Base-by-base conservation (phyloP, 495 filamentous ascomycete genomes). In the Penicillium paxilli region DNA sequence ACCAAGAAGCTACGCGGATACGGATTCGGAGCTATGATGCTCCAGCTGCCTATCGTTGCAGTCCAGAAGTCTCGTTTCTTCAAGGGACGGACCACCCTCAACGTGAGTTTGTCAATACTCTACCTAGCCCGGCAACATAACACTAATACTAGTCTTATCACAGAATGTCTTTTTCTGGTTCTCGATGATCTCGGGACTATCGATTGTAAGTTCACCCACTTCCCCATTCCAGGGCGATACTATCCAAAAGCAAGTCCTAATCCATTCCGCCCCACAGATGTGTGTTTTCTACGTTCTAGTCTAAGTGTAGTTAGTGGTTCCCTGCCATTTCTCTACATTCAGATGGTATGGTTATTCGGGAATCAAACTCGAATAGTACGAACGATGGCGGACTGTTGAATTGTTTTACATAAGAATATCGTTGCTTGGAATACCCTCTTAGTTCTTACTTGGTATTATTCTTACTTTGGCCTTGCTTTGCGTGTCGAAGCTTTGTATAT, bases 1-100 rank as follows among this genome's bases (percentile, higher is more conserved):
- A 97, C 93, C 44, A 92, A 97, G 77, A 98, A 98, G 71, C 75
- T 98, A 33, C 79, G 94, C 23, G 94, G 94, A 1, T 98, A 98
- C 65, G 94, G 94, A 5, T 95, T 96, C 66, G 60, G 94, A 11
- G 87, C 89, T 49, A 92, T 96, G 85, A 98, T 98, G 94, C 70
- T 92, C 51, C 94, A 98, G 76, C 75, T 98, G 53, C 94, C 94
- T 0, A 95, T 98, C 55, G 89, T 97, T 44, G 87, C 92, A 65
- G 71, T 97, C 38, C 94, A 98, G 76, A 82, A 89, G 56, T 91
- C 87, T 1, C 80, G 75, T 57, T 89, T 84, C 68, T 80, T 97
- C 49, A 80, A 85, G 55, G 84, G 87, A 14, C 80, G 84, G 54
- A 85, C 81, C 54, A 85, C 89, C 40, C 78, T 96, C 50, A 97